Percentiles rank a stretch among this genome's conserved stretches.
These are phyloP conservation scores for Asclepias syriaca DNA, from an alignment of 257 asterid genomes.

Conservation along the genomic window DNA sequence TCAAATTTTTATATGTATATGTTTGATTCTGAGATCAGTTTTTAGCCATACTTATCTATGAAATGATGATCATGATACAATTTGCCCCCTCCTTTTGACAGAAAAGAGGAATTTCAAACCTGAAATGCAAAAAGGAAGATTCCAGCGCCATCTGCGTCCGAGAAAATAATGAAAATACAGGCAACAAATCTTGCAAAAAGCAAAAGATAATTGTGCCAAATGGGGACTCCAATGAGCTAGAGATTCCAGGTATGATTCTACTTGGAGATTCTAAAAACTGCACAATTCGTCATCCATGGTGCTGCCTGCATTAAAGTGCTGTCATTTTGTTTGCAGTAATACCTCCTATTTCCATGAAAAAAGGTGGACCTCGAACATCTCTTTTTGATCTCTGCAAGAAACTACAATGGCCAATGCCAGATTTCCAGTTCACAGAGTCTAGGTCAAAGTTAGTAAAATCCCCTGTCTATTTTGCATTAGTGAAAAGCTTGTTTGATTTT, in stretches of 20 bases:
- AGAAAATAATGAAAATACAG: conserved; percentile 24
- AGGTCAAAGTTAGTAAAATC: conserved; percentile 54
- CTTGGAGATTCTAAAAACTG: too few relatives aligned
- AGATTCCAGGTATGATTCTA: conserved; percentile 54
- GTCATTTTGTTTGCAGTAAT: conserved; percentile 41
- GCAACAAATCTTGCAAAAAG: conserved; percentile 26
- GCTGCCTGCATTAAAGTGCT: background rate
- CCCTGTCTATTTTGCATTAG: background rate
- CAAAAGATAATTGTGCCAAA: conserved; percentile 23
- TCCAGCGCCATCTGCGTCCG: conserved; percentile 6
- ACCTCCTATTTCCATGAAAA: conserved; percentile 56
- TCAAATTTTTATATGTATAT: background rate
- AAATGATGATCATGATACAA: conserved; percentile 6
- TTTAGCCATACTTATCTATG: background rate
- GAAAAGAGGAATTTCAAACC: conserved; percentile 56
- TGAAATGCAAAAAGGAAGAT: conserved; percentile 40
- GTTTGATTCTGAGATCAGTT: background rate
- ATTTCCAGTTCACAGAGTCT: conserved; percentile 46
- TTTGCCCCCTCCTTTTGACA: conserved; percentile 27
- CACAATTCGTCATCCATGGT: background rate
- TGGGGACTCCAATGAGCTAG: conserved; percentile 17
- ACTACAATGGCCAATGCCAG: conserved; percentile 83
- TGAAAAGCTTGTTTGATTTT: background rate
- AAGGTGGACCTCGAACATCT: conserved; percentile 85
- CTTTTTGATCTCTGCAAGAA: conserved; percentile 66